These are phyloP conservation scores for Fusarium udum DNA, from an alignment of 2,329 filamentous ascomycete species.

Conservation along the genomic window DNA sequence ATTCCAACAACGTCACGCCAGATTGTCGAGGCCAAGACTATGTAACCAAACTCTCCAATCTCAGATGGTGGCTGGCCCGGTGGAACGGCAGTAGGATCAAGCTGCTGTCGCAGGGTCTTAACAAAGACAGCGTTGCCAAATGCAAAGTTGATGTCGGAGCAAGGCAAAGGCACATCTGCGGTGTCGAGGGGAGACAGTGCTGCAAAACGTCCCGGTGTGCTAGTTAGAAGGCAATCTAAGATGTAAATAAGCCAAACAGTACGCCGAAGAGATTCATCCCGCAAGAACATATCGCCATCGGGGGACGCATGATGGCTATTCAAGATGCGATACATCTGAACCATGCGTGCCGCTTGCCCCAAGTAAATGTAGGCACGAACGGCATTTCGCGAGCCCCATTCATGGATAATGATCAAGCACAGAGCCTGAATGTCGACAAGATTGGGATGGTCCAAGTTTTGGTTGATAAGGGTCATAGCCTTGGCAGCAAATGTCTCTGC, in stretches of 20 bases:
- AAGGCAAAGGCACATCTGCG: conserved; percentile 65
- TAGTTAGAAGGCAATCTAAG: conserved; percentile 69
- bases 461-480: conserved; percentile 65
- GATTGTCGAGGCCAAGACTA: conserved; percentile 67
- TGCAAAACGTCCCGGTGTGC: conserved; percentile 67
- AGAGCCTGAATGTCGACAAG: conserved; percentile 70
- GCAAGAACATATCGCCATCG: conserved; percentile 65
- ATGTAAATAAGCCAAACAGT: conserved; percentile 72
- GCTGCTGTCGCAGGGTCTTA: conserved; percentile 61
- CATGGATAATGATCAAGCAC: conserved; percentile 69
- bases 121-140: conserved; percentile 69
- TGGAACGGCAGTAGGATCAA: conserved; percentile 48
- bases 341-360: conserved; percentile 70
- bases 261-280: conserved; percentile 69
- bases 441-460: conserved; percentile 67
- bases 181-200: conserved; percentile 65
- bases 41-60: conserved; percentile 69
- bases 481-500: conserved; percentile 69
- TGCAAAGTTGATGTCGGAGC: conserved; percentile 70
- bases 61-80: conserved; percentile 55
- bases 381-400: conserved; percentile 70
- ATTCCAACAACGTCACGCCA: conserved; percentile 71
- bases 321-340: conserved; percentile 70
- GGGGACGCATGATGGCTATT: conserved; percentile 63
- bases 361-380: conserved; percentile 71